Percentiles rank a stretch among this genome's conserved stretches.
phyloP scores from a whole-genome alignment of 345 rosid species.

The Lumnitzera racemosa region DNA sequence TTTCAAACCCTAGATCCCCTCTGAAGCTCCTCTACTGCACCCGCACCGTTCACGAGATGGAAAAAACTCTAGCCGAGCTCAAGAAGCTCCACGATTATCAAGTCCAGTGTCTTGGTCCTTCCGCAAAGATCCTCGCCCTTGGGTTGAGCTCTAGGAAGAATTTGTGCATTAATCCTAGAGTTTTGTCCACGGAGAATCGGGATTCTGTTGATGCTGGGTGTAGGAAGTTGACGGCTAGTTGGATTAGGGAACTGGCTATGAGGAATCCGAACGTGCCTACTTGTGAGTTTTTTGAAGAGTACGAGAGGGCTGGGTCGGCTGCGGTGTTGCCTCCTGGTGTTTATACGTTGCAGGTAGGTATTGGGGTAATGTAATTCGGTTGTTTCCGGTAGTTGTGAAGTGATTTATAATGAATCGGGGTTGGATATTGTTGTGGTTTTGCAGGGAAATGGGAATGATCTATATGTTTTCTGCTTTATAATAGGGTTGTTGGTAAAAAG shows the following conservation, averaged over 20 bases:
- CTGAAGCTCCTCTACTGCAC: conserved; percentile 91
- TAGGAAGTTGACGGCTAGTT: conserved; percentile 84
- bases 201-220: conserved; percentile 97
- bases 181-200: conserved; percentile 75
- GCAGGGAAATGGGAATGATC: too few species aligned
- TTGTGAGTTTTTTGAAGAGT: conserved; percentile 77
- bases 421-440: too few species aligned
- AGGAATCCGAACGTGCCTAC: conserved; percentile 68
- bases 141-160: conserved; percentile 89
- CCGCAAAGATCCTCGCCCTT: conserved; percentile 69
- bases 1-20: conserved; percentile 56
- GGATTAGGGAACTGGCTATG: conserved; percentile 76
- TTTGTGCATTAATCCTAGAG: conserved; percentile 72
- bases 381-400: not conserved
- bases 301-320: conserved; percentile 70
- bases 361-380: not conserved
- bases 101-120: conserved; percentile 51
- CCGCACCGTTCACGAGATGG: conserved; percentile 99
- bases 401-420: not conserved
- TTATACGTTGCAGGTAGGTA: conserved; percentile 74
- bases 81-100: conserved; percentile 72
- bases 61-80: conserved; percentile 87
- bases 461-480: too few species aligned
- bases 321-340: conserved; percentile 93
- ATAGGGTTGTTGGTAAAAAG: too few species aligned